Evolutionary conservation across 768 basidiomycete species (phyloP).

Genomic region (Dentipellis sp.): DNA sequence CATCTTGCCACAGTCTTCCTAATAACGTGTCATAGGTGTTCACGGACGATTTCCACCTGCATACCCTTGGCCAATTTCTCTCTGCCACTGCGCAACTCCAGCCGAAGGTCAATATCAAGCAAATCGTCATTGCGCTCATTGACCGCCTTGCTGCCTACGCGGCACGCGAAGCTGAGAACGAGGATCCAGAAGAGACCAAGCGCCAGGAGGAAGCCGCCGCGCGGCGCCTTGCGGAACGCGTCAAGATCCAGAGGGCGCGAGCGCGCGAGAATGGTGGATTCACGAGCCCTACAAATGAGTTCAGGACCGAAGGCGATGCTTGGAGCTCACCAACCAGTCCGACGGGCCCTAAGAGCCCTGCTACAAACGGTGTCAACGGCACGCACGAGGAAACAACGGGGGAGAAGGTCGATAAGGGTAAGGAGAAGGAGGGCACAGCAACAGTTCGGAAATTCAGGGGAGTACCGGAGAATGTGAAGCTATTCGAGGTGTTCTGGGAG

Average conservation of each 20-base stretch:
- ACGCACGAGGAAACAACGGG: conserved; percentile 13
- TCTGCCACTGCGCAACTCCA: conserved; percentile 94
- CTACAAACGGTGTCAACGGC: conserved; percentile 4
- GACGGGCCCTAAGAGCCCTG: conserved; percentile 5
- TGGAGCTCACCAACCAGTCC: conserved; percentile 22
- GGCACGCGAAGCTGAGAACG: conserved; percentile 93
- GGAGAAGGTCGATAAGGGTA: conserved; percentile 39
- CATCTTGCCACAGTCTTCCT: neutral
- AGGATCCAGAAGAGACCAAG: conserved; percentile 92
- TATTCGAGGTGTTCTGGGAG: conserved; percentile 99
- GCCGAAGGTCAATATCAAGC: conserved; percentile 97
- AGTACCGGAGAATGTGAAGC: conserved; percentile 86
- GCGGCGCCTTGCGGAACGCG: conserved; percentile 77
- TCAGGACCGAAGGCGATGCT: conserved; percentile 8
- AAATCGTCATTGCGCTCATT: conserved; percentile 95
- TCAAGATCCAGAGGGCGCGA: conserved; percentile 61
- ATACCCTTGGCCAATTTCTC: conserved; percentile 92
- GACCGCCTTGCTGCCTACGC: conserved; percentile 95
- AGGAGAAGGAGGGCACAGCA: conserved; percentile 40
- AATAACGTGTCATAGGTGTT: conserved; percentile 56
- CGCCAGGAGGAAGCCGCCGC: conserved; percentile 91
- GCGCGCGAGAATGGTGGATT: conserved; percentile 37
- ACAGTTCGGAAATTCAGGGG: conserved; percentile 83
- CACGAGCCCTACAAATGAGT: conserved; percentile 12
- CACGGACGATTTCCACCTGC: conserved; percentile 96